phyloP scores from a whole-genome alignment of 768 basidiomycete genomes.

The Phaeotremella skinneri region DNA sequence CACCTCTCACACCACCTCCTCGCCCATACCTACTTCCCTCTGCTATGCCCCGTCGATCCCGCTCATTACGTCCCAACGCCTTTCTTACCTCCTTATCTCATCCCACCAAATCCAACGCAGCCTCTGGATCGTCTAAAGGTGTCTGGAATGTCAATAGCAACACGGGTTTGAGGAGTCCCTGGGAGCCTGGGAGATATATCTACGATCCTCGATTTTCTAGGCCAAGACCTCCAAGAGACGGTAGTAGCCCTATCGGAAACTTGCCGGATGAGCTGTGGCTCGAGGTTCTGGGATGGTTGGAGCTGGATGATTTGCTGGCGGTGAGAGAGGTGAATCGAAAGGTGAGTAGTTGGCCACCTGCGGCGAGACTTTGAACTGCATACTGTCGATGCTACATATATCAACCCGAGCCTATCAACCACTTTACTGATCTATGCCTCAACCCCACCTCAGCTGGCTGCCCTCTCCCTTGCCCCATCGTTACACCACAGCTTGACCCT shows the following conservation, averaged over 20 bases:
- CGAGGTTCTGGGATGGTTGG: slow-evolving; percentile 21
- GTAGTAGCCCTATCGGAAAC: slow-evolving; percentile 16
- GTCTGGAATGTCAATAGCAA: too few species aligned
- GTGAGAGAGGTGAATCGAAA: slow-evolving; percentile 9
- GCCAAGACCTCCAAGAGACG: slow-evolving; percentile 22
- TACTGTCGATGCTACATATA: too few species aligned
- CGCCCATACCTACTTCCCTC: not conserved
- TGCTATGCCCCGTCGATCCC: not conserved
- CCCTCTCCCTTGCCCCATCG: slow-evolving; percentile 16
- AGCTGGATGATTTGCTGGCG: slow-evolving; percentile 22
- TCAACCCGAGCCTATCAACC: too few species aligned
- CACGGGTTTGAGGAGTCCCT: not conserved
- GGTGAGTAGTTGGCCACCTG: not conserved
- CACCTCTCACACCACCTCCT: not conserved
- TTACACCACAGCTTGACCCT: slow-evolving; percentile 27
- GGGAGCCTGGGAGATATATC: not conserved
- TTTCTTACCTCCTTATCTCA: not conserved
- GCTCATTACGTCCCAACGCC: not conserved
- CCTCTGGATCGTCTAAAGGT: too few species aligned
- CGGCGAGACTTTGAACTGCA: too few species aligned
- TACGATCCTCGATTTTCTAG: not conserved
- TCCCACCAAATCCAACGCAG: not conserved
- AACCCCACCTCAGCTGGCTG: slow-evolving; percentile 2
- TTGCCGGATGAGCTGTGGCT: slow-evolving; percentile 36
- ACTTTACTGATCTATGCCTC: too few species aligned